phyloP scores from a whole-genome alignment of 176 grass and related monocot species.

The Cenchrus fungigraminus region DNA sequence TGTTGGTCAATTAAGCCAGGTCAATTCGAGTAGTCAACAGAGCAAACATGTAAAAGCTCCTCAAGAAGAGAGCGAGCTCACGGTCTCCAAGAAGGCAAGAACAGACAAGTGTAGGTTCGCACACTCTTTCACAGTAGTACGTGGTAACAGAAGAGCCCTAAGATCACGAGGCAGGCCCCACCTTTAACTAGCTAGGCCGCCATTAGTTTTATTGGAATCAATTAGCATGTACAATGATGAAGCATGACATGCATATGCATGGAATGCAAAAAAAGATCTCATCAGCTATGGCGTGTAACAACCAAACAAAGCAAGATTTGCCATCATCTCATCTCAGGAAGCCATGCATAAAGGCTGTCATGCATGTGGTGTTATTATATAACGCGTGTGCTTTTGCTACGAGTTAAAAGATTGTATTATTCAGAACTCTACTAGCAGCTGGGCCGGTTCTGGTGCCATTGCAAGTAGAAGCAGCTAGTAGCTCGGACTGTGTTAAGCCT shows the following conservation, averaged over 20 bases:
- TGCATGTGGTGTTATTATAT: constrained; percentile 12
- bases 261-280: background rate
- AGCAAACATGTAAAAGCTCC: constrained; percentile 44
- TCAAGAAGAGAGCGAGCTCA: constrained; percentile 41
- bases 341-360: constrained; percentile 9
- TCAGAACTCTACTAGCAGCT: background rate
- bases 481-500: background rate
- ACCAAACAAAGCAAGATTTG: constrained; percentile 27
- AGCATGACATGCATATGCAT: constrained; percentile 32
- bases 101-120: constrained; percentile 47
- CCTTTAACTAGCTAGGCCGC: constrained; percentile 15
- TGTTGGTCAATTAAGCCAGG: constrained; percentile 50
- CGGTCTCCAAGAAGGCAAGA: constrained; percentile 54
- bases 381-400: background rate
- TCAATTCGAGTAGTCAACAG: constrained; percentile 53
- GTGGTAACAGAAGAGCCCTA: constrained; percentile 33
- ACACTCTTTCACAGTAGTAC: constrained; percentile 35
- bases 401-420: background rate
- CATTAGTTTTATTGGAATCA: constrained; percentile 15
- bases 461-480: background rate
- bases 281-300: constrained; percentile 12
- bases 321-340: constrained; percentile 15
- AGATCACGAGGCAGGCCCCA: constrained; percentile 2
- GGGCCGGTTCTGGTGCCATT: background rate
- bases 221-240: constrained; percentile 38